phyloP scores from a whole-genome alignment of 179 eudicot genomes.

The Silene noctiflora region DNA sequence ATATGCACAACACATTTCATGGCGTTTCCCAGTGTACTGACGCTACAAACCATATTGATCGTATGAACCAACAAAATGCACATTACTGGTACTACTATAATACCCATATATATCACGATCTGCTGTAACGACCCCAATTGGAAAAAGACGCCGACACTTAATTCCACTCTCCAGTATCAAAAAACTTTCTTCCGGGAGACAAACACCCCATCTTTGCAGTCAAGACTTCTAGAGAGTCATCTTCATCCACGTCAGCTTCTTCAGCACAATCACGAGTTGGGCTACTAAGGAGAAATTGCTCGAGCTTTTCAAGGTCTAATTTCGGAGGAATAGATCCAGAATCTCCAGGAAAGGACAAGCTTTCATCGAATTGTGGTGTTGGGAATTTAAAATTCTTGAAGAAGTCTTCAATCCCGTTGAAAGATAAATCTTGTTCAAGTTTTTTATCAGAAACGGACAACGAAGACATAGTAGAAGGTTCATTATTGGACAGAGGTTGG shows the following conservation, averaged over 20 bases:
- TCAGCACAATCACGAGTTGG: constrained; percentile 36
- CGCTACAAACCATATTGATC: neutral
- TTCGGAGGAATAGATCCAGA: constrained; percentile 36
- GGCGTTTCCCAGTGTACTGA: neutral
- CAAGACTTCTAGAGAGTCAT: constrained; percentile 31
- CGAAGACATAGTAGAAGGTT: constrained; percentile 26
- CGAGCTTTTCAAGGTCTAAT: constrained; percentile 42
- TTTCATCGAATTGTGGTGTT: constrained; percentile 41
- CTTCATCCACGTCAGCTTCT: constrained; percentile 17
- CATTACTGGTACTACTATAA: neutral
- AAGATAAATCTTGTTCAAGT: constrained; percentile 37
- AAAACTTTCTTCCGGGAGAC: constrained; percentile 24
- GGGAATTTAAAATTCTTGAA: constrained; percentile 45
- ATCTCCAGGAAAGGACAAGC: constrained; percentile 25
- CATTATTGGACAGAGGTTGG: constrained; percentile 42
- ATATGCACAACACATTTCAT: neutral
- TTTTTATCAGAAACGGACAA: constrained; percentile 29
- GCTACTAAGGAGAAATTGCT: constrained; percentile 52
- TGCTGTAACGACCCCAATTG: neutral
- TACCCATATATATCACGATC: neutral
- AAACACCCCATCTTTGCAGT: constrained; percentile 36
- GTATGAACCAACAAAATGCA: neutral
- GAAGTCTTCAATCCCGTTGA: constrained; percentile 53
- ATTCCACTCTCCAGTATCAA: neutral
- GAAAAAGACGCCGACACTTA: neutral